phyloP scores from a whole-genome alignment of 1,284 basidiomycete species.

The Stereum hirsutum region DNA sequence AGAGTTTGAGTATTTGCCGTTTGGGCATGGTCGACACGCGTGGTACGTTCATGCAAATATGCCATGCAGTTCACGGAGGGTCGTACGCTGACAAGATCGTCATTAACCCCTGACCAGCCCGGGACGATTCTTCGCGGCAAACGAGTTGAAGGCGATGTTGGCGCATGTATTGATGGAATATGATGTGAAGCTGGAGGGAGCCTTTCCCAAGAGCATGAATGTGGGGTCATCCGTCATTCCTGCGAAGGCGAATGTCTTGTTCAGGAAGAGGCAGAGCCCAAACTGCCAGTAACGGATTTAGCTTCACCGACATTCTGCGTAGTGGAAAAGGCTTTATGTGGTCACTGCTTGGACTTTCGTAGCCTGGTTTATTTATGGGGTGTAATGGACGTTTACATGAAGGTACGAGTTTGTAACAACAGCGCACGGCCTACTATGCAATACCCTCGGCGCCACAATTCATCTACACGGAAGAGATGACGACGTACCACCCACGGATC shows the following conservation, averaged over 20 bases:
- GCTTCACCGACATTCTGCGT: too few relatives aligned
- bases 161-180: slow-evolving; percentile 27
- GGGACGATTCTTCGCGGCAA: slow-evolving; percentile 25
- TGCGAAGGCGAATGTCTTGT: background rate
- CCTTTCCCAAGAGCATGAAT: background rate
- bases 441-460: too few relatives aligned
- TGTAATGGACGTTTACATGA: too few relatives aligned
- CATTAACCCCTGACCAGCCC: slow-evolving; percentile 12
- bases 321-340: too few relatives aligned
- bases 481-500: too few relatives aligned
- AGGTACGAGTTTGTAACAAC: too few relatives aligned
- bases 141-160: slow-evolving; percentile 28
- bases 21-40: slow-evolving; percentile 17
- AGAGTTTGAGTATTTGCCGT: slow-evolving; percentile 17
- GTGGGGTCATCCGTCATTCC: background rate
- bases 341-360: too few relatives aligned
- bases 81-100: background rate
- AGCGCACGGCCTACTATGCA: too few relatives aligned
- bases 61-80: background rate
- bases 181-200: slow-evolving; percentile 22
- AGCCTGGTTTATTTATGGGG: too few relatives aligned
- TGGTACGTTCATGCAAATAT: background rate
- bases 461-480: too few relatives aligned
- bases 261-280: background rate
- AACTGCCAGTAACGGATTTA: too few relatives aligned